phyloP scores from a whole-genome alignment of 495 filamentous ascomycete species.

The Pyrenopolyporus hunteri region DNA sequence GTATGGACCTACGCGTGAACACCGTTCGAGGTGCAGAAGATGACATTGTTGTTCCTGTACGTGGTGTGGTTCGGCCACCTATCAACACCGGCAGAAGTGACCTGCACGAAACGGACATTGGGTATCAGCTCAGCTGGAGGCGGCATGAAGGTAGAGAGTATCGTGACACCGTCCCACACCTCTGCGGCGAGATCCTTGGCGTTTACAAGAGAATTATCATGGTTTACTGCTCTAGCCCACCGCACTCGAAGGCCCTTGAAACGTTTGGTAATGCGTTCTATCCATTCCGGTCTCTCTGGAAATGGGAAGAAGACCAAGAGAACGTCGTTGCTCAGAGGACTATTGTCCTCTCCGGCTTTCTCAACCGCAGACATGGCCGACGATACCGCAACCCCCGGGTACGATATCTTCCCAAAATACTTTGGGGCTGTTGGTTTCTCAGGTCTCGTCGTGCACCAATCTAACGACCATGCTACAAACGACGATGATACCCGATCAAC shows the following conservation, averaged over 20 bases:
- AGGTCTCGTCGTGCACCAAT: not conserved
- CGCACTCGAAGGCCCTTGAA: constrained; percentile 43
- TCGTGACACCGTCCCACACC: constrained; percentile 40
- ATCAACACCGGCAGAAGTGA: constrained; percentile 43
- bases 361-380: constrained; percentile 7
- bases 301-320: constrained; percentile 23
- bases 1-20: constrained; percentile 25
- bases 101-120: constrained; percentile 44
- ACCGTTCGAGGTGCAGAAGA: constrained; percentile 44
- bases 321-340: constrained; percentile 29
- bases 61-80: constrained; percentile 37
- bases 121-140: constrained; percentile 34
- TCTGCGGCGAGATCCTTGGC: constrained; percentile 5
- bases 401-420: not conserved
- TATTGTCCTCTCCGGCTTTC: not conserved
- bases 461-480: not conserved
- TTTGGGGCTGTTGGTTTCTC: not conserved
- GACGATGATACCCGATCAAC: not conserved
- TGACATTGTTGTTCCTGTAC: constrained; percentile 39
- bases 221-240: constrained; percentile 25
- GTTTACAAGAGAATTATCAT: not conserved
- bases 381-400: not conserved
- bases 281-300: constrained; percentile 33
- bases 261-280: constrained; percentile 24
- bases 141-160: constrained; percentile 29